Evolutionary conservation across 306 rosid species (phyloP).

Genomic region (Betula pendula): DNA sequence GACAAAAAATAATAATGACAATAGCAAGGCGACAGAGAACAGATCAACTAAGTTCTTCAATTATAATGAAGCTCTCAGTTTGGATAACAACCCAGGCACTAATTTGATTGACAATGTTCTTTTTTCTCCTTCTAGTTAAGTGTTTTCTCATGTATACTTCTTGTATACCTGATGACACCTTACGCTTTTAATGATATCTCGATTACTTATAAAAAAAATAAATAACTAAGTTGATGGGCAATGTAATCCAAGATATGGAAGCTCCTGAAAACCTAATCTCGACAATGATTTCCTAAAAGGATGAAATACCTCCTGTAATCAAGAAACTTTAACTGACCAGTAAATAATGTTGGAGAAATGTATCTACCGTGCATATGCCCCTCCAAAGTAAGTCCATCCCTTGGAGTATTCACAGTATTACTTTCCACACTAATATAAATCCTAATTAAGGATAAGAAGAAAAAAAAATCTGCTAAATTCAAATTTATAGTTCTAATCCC

Average conservation of each 20-base stretch:
- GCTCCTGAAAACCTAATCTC: neutral
- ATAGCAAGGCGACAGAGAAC: neutral
- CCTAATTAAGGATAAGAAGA: no score
- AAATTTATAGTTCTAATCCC: no score
- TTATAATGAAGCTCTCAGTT: neutral
- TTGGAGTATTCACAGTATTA: no score
- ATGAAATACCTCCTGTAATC: neutral
- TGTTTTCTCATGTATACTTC: no score
- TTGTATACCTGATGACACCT: no score
- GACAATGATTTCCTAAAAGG: neutral
- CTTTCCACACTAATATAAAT: no score
- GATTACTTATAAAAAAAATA: no score
- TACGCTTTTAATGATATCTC: no score
- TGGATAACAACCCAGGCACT: neutral
- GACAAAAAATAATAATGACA: neutral
- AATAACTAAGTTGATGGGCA: neutral
- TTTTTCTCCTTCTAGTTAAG: no score
- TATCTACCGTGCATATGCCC: neutral
- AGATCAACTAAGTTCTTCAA: slow-evolving; percentile 1
- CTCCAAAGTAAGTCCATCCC: no score
- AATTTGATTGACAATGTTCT: neutral
- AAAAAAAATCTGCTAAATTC: no score
- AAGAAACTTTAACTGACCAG: neutral
- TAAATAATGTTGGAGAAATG: neutral
- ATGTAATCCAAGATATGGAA: neutral